Conservation (phyloP, 1,139 yeast genomes). For the Yamadazyma sp. region DNA sequence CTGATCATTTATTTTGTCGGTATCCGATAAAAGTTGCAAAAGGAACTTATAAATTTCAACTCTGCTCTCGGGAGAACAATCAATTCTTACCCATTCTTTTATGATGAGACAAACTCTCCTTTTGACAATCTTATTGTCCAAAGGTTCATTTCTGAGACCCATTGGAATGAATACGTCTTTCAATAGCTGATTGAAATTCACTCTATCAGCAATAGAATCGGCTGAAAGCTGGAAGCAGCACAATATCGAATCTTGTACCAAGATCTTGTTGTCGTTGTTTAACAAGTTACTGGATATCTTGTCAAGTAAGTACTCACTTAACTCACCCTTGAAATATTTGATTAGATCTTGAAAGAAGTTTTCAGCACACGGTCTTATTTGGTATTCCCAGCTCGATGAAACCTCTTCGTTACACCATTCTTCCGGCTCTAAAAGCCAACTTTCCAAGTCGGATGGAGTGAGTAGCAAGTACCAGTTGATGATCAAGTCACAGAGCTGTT, state of each 20-base stretch:
- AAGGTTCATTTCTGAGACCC: slow-evolving; percentile 44
- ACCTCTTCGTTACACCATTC: slow-evolving; percentile 88
- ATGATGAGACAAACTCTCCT: slow-evolving; percentile 77
- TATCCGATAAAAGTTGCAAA: slow-evolving; percentile 38
- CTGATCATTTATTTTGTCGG: slow-evolving; percentile 45
- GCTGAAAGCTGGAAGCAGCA: slow-evolving; percentile 82
- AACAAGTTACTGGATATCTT: slow-evolving; percentile 58
- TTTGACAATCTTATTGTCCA: slow-evolving; percentile 62
- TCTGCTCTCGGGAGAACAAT: slow-evolving; percentile 60
- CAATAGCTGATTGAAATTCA: slow-evolving; percentile 63
- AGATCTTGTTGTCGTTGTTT: slow-evolving; percentile 47
- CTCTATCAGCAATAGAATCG: slow-evolving; percentile 58
- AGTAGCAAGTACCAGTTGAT: slow-evolving; percentile 73
- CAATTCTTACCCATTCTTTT: slow-evolving; percentile 76
- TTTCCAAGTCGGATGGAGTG: slow-evolving; percentile 72
- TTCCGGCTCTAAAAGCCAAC: slow-evolving; percentile 86
- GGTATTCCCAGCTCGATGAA: slow-evolving; percentile 78
- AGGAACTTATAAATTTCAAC: slow-evolving; percentile 61
- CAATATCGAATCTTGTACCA: slow-evolving; percentile 76
- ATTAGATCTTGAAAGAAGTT: slow-evolving; percentile 77
- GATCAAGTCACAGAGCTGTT: slow-evolving; percentile 61
- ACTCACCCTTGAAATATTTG: slow-evolving; percentile 58
- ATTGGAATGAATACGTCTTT: slow-evolving; percentile 66
- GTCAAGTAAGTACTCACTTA: slow-evolving; percentile 60
- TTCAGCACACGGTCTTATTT: slow-evolving; percentile 86